phyloP scores from a whole-genome alignment of 495 filamentous ascomycete species.

The Xylaria intraflava region DNA sequence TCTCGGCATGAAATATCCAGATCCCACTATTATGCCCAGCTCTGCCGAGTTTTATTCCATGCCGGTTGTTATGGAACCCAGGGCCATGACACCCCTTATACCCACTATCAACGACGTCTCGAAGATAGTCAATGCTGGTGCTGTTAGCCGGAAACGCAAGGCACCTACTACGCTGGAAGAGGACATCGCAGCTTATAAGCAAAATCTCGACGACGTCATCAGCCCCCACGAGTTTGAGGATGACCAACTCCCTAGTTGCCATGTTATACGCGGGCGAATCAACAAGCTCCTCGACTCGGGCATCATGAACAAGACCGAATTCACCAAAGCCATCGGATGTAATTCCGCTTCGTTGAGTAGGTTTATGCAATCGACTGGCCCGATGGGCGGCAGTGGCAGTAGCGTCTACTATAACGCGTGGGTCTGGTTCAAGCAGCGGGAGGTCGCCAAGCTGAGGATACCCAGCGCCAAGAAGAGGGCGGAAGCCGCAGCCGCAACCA shows the following conservation, averaged over 20 bases:
- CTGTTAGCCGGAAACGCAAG: conserved; percentile 31
- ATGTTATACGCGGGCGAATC: conserved; percentile 40
- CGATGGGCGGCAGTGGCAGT: conserved; percentile 22
- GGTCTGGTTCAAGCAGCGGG: conserved; percentile 32
- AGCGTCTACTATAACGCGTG: conserved; percentile 24
- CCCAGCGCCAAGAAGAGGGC: conserved; percentile 24
- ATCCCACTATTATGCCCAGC: neutral
- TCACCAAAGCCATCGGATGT: conserved; percentile 34
- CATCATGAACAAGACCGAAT: conserved; percentile 43
- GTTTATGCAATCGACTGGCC: conserved; percentile 35
- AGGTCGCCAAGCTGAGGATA: conserved; percentile 24
- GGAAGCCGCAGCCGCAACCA: neutral
- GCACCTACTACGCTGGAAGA: conserved; percentile 16
- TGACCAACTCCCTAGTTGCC: conserved; percentile 20
- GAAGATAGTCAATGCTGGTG: neutral
- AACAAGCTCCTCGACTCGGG: conserved; percentile 36
- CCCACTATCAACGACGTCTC: neutral
- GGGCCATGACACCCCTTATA: neutral
- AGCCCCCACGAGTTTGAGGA: conserved; percentile 19
- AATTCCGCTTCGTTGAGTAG: conserved; percentile 21
- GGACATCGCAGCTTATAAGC: conserved; percentile 17
- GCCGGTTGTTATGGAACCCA: neutral
- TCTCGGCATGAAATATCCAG: neutral
- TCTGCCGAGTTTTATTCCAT: neutral
- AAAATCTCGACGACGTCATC: conserved; percentile 15